phyloP scores from a whole-genome alignment of 805 yeast species.

The Saccharomycopsis fermentans region DNA sequence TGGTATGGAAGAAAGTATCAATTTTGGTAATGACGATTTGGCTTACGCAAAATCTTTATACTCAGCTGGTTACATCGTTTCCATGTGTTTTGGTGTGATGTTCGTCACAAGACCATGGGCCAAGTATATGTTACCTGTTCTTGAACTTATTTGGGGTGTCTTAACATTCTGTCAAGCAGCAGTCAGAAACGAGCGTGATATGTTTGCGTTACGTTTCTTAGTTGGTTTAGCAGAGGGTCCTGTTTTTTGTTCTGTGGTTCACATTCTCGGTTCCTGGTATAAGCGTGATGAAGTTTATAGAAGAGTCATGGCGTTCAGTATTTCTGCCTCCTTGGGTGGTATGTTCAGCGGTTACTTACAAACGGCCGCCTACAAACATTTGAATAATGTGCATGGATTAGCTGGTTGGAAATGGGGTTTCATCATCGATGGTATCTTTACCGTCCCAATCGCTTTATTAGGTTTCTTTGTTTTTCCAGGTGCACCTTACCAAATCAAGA shows the following conservation, averaged over 20 bases:
- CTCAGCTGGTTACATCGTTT: conserved; percentile 25
- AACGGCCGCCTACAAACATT: conserved; percentile 22
- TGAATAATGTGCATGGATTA: conserved; percentile 27
- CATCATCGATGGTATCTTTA: conserved; percentile 39
- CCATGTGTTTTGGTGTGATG: conserved; percentile 26
- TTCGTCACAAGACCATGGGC: conserved; percentile 17
- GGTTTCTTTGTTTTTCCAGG: conserved; percentile 33
- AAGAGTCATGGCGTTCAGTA: conserved; percentile 21
- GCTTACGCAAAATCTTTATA: conserved; percentile 15
- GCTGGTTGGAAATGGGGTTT: conserved; percentile 45
- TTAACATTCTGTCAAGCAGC: conserved; percentile 16
- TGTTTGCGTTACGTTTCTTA: conserved; percentile 34
- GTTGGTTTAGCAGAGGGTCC: conserved; percentile 19
- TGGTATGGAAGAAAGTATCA: conserved; percentile 30
- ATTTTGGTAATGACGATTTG: conserved; percentile 21
- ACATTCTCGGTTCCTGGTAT: conserved; percentile 31
- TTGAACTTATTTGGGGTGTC: conserved; percentile 17
- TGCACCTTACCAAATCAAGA: conserved; percentile 22
- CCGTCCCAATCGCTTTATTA: conserved; percentile 27
- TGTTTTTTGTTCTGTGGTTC: conserved; percentile 32
- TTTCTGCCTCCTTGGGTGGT: conserved; percentile 30
- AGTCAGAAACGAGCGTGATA: conserved; percentile 25
- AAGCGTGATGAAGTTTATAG: conserved; percentile 33
- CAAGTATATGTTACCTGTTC: conserved; percentile 11
- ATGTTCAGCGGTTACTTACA: conserved; percentile 22